These are phyloP conservation scores for Trypanosoma avium DNA, from an alignment of 208 protist genomes.

Conservation along the genomic window DNA sequence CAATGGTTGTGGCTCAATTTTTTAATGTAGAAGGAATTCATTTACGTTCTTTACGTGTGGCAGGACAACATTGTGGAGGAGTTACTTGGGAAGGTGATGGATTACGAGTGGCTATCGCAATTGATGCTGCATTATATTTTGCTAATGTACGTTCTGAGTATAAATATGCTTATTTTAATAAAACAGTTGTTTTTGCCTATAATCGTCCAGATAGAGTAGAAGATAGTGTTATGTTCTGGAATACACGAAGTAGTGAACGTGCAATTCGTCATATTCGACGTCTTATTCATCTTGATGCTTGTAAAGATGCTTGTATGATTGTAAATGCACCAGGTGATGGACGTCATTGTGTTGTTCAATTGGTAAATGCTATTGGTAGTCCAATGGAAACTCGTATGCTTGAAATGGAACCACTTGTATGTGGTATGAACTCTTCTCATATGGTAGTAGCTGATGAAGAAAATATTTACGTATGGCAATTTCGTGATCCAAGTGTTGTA, in stretches of 20 bases:
- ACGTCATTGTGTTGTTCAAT: conserved; percentile 78
- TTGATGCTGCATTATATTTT: conserved; percentile 97
- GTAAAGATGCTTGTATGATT: conserved; percentile 88
- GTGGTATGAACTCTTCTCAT: conserved; percentile 91
- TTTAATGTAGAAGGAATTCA: conserved; percentile 91
- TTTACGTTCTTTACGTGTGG: conserved; percentile 91
- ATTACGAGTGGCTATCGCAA: conserved; percentile 93
- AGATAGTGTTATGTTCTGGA: conserved; percentile 95
- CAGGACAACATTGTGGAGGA: conserved; percentile 79
- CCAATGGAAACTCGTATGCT: conserved; percentile 93
- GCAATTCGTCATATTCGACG: conserved; percentile 88
- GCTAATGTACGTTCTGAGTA: conserved; percentile 96
- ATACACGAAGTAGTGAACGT: conserved; percentile 91
- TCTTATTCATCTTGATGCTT: conserved; percentile 73
- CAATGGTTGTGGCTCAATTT: conserved; percentile 92
- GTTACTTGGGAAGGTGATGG: conserved; percentile 95
- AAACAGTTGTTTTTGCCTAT: conserved; percentile 94
- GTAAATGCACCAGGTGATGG: conserved; percentile 67
- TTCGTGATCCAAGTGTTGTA: conserved; percentile 73
- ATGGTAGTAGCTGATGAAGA: conserved; percentile 91
- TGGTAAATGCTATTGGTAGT: conserved; percentile 95
- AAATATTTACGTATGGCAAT: conserved; percentile 96
- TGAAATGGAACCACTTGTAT: conserved; percentile 86
- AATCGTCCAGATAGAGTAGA: conserved; percentile 89
- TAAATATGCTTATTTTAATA: conserved; percentile 93